Conservation (phyloP, 1,139 yeast genomes). For the Magnusiomyces suaveolens region DNA sequence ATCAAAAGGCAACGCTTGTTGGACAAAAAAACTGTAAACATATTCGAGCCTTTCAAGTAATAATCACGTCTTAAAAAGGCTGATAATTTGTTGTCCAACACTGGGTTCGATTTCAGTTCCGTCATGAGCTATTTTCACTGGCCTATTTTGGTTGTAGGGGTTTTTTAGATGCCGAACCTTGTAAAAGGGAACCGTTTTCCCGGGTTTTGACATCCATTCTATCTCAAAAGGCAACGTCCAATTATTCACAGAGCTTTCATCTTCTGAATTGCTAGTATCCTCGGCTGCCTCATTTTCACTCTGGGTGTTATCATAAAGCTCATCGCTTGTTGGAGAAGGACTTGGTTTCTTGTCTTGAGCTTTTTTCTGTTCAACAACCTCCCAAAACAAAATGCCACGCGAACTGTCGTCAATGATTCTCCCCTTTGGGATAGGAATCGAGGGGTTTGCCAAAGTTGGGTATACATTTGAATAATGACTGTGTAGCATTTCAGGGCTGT, state of each 20-base stretch:
- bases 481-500: neutral
- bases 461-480: conserved; percentile 15
- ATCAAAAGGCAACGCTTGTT: no score
- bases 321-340: neutral
- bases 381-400: conserved; percentile 36
- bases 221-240: conserved; percentile 34
- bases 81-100: conserved; percentile 27
- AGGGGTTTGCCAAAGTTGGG: conserved; percentile 20
- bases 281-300: neutral
- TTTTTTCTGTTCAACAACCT: conserved; percentile 19
- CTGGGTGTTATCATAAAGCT: neutral
- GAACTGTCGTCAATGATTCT: conserved; percentile 34
- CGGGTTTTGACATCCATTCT: conserved; percentile 29
- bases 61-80: conserved; percentile 27
- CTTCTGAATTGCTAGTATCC: neutral
- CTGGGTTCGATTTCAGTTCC: conserved; percentile 35
- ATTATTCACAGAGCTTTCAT: conserved; percentile 14
- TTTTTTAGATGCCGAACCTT: conserved; percentile 29
- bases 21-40: no score
- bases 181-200: conserved; percentile 27
- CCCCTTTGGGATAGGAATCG: conserved; percentile 31
- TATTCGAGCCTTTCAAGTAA: no score
- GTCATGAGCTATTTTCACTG: conserved; percentile 35
- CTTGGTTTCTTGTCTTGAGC: neutral
- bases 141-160: conserved; percentile 31